Conservation (phyloP, 306 rosid species). For the Citrullus mucosospermus region DNA sequence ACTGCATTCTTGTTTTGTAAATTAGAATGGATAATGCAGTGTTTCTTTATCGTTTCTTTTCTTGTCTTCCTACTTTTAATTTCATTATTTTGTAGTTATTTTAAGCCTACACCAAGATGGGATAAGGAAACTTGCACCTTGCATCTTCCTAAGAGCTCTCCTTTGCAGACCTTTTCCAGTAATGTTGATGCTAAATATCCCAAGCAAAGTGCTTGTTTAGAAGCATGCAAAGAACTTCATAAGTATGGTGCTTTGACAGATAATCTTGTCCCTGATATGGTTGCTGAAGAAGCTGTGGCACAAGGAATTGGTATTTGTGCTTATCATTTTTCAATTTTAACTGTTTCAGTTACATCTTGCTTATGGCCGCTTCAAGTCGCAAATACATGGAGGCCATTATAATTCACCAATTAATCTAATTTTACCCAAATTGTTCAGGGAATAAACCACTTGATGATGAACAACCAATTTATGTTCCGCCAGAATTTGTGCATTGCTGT, state of each 20-base stretch:
- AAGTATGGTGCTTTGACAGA: slow-evolving; percentile 68
- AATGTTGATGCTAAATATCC: slow-evolving; percentile 29
- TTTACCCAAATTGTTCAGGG: slow-evolving; percentile 23
- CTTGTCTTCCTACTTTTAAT: slow-evolving; percentile 5
- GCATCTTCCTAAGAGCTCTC: slow-evolving; percentile 75
- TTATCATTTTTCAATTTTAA: slow-evolving; percentile 1
- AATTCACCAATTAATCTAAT: slow-evolving; percentile 7
- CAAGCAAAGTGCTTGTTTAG: slow-evolving; percentile 70
- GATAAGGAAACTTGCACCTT: slow-evolving; percentile 33
- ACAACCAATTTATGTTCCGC: slow-evolving; percentile 51
- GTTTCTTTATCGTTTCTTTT: not conserved
- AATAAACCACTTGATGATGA: slow-evolving; percentile 35
- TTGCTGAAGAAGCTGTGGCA: slow-evolving; percentile 39
- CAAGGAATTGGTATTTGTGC: slow-evolving; percentile 35
- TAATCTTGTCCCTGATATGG: slow-evolving; percentile 56
- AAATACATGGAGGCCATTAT: not conserved
- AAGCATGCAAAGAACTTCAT: slow-evolving; percentile 86
- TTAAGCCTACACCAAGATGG: slow-evolving; percentile 79
- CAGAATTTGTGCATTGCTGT: slow-evolving; percentile 30
- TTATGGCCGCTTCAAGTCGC: not conserved
- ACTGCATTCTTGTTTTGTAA: not conserved
- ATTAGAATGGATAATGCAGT: not conserved
- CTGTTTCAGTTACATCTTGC: not conserved
- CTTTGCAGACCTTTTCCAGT: slow-evolving; percentile 32
- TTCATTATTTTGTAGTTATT: slow-evolving; percentile 36